phyloP scores from a whole-genome alignment of 345 rosid species.

The Atalantia buxifolia region DNA sequence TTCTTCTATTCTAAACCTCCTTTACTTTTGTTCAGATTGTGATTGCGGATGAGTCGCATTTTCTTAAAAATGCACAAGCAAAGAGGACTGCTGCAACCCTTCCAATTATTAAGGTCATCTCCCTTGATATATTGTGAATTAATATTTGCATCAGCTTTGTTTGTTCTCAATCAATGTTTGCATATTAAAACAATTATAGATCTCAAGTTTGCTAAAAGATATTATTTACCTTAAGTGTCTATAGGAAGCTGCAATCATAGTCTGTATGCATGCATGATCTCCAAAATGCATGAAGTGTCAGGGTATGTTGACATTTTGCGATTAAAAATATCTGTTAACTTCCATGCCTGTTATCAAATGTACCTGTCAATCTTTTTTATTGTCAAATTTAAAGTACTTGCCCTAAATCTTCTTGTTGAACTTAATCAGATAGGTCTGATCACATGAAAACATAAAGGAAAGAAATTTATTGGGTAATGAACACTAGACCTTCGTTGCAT shows the following conservation, averaged over 20 bases:
- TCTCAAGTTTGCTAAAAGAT: neutral
- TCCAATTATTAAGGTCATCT: slow-evolving; percentile 82
- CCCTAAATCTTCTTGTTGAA: neutral
- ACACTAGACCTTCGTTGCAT: neutral
- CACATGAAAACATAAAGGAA: neutral
- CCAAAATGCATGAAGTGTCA: slow-evolving; percentile 1
- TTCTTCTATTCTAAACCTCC: slow-evolving; percentile 14
- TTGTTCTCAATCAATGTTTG: neutral
- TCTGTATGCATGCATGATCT: slow-evolving; percentile 7
- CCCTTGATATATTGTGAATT: slow-evolving; percentile 11
- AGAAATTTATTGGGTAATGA: neutral
- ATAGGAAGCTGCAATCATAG: neutral
- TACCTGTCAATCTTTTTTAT: neutral
- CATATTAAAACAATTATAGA: neutral
- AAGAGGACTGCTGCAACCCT: slow-evolving; percentile 81
- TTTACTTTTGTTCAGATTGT: slow-evolving; percentile 60
- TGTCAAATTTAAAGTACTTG: neutral
- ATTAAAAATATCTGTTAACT: neutral
- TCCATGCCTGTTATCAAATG: neutral
- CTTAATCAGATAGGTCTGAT: neutral
- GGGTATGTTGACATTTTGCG: neutral
- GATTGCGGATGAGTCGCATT: slow-evolving; percentile 97
- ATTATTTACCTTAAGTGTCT: neutral
- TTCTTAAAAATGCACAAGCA: slow-evolving; percentile 92
- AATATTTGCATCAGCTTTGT: slow-evolving; percentile 7